A percentile compares a stretch with the other conserved stretches of the same genome.
phyloP scores from a whole-genome alignment of 1,284 basidiomycete genomes.

The Pholiota adiposa region DNA sequence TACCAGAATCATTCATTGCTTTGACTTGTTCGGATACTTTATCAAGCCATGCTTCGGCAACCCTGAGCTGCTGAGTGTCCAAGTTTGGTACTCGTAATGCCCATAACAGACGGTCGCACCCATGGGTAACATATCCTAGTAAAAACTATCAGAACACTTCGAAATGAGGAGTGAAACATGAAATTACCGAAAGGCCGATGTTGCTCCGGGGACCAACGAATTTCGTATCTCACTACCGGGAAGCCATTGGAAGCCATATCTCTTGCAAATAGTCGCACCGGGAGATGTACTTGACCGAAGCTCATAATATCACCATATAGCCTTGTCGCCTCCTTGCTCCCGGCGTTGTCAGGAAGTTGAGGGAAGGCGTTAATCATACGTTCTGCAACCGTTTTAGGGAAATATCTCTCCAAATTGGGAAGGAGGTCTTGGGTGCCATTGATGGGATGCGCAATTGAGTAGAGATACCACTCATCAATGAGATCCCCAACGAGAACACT shows the following conservation, averaged over 20 bases:
- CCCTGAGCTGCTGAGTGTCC: constrained; percentile 41
- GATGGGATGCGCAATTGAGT: constrained; percentile 69
- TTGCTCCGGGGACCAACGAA: constrained; percentile 71
- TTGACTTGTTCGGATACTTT: constrained; percentile 46
- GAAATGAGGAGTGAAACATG: neutral
- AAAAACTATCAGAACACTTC: neutral
- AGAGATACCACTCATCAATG: constrained; percentile 78
- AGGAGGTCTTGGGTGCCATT: constrained; percentile 49
- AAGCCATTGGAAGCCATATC: constrained; percentile 61
- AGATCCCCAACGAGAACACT: constrained; percentile 71
- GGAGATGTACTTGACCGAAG: constrained; percentile 73
- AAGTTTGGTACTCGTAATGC: constrained; percentile 42
- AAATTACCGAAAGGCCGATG: constrained; percentile 53
- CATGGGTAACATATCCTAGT: constrained; percentile 72
- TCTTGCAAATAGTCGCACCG: constrained; percentile 62
- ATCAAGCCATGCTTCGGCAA: constrained; percentile 57
- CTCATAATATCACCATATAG: constrained; percentile 66
- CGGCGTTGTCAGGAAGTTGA: constrained; percentile 39
- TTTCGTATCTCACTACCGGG: constrained; percentile 69
- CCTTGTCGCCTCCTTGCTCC: constrained; percentile 44
- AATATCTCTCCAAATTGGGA: constrained; percentile 66
- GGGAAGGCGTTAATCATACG: constrained; percentile 51
- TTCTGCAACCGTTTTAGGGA: constrained; percentile 49
- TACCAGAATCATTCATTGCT: constrained; percentile 34
- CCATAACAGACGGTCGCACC: constrained; percentile 54